Percentiles rank a stretch among this genome's conserved stretches.
Conservation (phyloP, 177 flowering plant genomes). For the Tripterygium wilfordii region DNA sequence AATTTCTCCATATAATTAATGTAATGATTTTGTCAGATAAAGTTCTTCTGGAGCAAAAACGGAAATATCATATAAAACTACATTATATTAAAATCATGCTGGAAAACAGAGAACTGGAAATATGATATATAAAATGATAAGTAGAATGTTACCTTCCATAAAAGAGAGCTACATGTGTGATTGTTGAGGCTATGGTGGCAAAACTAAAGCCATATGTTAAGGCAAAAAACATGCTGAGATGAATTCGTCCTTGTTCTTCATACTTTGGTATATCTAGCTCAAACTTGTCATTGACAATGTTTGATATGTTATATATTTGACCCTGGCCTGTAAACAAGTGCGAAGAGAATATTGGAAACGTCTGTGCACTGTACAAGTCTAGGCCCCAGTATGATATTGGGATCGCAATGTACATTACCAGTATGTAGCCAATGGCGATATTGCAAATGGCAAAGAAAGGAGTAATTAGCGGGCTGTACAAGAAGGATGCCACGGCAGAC, state of each 20-base stretch:
- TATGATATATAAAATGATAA: not conserved
- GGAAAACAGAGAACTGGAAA: too few species aligned
- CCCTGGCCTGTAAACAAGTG: conserved; percentile 54
- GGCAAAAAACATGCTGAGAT: conserved; percentile 66
- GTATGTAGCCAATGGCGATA: conserved; percentile 35
- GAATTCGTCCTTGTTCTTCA: conserved; percentile 41
- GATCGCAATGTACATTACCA: conserved; percentile 39
- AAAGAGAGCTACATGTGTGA: conserved; percentile 54
- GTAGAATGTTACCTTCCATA: conserved; percentile 43
- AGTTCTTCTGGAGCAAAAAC: too few species aligned
- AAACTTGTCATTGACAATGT: conserved; percentile 54
- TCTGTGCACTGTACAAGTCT: conserved; percentile 34
- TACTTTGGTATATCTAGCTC: conserved; percentile 37
- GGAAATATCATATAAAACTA: too few species aligned
- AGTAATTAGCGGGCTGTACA: conserved; percentile 47
- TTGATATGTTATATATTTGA: conserved; percentile 38
- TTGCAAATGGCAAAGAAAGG: conserved; percentile 66
- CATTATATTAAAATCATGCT: too few species aligned
- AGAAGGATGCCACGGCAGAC: conserved; percentile 56
- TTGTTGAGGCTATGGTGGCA: conserved; percentile 60
- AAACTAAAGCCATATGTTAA: conserved; percentile 61
- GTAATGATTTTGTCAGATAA: too few species aligned
- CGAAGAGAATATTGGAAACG: conserved; percentile 60
- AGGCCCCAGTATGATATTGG: conserved; percentile 62
- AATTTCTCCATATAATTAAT: too few species aligned